Base-by-base conservation (phyloP, 2,329 filamentous ascomycete genomes). In the Helicocarpus griseus region DNA sequence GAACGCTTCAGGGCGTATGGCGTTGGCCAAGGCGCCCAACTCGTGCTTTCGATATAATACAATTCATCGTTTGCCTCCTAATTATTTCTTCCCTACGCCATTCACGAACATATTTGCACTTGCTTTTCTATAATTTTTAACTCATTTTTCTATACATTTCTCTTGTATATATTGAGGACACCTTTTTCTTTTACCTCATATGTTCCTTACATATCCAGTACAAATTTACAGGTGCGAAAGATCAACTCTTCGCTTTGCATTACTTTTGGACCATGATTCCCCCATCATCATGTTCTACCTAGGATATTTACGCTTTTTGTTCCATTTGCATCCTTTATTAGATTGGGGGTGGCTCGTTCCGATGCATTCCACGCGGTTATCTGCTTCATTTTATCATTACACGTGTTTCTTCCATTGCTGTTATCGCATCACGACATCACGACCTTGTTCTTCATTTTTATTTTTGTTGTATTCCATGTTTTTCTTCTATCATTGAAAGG, bases 1-100 rank as follows among this genome's bases (percentile, higher is more conserved):
- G 88, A 88, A 64, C 89, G 87, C 70, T 86, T 83, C 62, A 81
- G 79, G 61, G 82, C 83, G 66, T 86, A 87, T 63, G 71, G 70
- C 50, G 65, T 73, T 57, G 69, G 68, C 44, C 67, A 72, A 61
- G 70, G 74, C 54, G 66, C 72, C 49, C 74, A 77, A 62, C 87
- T 88, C 67, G 85, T 90, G 64, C 76, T 90, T 62, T 89, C 86
- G 36, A 50, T 50, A 52, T 52, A 49, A 52, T 28, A n/a, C 21
- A 35, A 8, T 41, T 11, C 6, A 17, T 13, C 43, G n/a, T 33
- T 40, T 49, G 14, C 4, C 29, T 5, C 8, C 13, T n/a, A 36
- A 29, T 22, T 14, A 21, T 35, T 19, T 49, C 13, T 17, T 19
- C 7, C 21, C 28, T 31, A 40, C 14, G 17, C 17, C 33, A 17